Evolutionary conservation across 805 yeast species (phyloP).

Genomic region (Grigorovia humatica): DNA sequence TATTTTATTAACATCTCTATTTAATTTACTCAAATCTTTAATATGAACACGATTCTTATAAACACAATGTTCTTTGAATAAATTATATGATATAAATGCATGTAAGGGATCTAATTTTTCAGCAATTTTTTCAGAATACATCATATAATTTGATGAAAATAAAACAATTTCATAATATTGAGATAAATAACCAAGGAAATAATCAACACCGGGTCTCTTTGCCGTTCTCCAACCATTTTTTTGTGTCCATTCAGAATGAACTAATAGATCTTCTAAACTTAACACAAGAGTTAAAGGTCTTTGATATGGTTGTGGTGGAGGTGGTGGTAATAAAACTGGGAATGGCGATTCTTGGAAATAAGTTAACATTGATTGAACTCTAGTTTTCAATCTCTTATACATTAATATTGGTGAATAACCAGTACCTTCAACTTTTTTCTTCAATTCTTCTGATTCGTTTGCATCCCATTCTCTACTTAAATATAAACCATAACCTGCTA

Average conservation of each 20-base stretch:
- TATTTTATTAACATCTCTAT: conserved; percentile 80
- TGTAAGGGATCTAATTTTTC: conserved; percentile 88
- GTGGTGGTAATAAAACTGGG: conserved; percentile 85
- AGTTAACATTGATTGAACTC: conserved; percentile 66
- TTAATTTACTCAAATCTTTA: conserved; percentile 81
- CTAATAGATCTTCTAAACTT: conserved; percentile 78
- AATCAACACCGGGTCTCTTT: conserved; percentile 96
- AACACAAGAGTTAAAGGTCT: conserved; percentile 86
- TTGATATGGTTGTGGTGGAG: conserved; percentile 82
- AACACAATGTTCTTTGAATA: conserved; percentile 79
- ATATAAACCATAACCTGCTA: conserved; percentile 49
- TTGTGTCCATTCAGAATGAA: conserved; percentile 87
- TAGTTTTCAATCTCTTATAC: conserved; percentile 57
- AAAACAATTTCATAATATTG: conserved; percentile 94
- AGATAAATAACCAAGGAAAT: conserved; percentile 86
- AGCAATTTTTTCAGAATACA: conserved; percentile 74
- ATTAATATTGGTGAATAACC: conserved; percentile 60
- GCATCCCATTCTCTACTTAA: conserved; percentile 80
- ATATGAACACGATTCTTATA: conserved; percentile 81
- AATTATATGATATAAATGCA: conserved; percentile 76
- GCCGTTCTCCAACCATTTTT: conserved; percentile 97
- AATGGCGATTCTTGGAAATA: conserved; percentile 90
- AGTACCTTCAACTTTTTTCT: conserved; percentile 41
- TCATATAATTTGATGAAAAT: conserved; percentile 76
- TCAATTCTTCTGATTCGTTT: conserved; percentile 53